A percentile compares a stretch with the other conserved stretches of the same genome.
phyloP scores from a whole-genome alignment of 768 basidiomycete species.

The Lenzites betulinus region DNA sequence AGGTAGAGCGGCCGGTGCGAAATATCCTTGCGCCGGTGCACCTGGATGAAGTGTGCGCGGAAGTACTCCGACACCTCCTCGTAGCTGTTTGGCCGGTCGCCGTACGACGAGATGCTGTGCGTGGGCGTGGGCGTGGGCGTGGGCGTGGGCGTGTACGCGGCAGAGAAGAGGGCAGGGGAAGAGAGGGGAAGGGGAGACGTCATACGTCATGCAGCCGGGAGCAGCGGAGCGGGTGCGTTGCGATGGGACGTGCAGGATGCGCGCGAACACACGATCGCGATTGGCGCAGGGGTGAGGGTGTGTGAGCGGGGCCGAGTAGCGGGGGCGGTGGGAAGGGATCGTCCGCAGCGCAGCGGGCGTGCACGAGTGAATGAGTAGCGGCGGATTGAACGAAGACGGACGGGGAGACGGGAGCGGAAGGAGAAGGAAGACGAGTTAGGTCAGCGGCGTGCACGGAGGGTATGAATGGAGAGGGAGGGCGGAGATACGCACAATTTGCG shows the following conservation, averaged over 20 bases:
- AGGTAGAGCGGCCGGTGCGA: conserved; percentile 74
- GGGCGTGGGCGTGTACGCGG: not conserved
- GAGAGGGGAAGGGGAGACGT: not conserved
- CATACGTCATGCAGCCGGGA: no score
- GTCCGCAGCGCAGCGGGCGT: not conserved
- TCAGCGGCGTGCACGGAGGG: not conserved
- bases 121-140: not conserved
- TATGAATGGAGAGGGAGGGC: not conserved
- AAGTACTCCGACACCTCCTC: conserved; percentile 85
- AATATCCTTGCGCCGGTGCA: conserved; percentile 77
- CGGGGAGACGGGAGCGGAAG: not conserved
- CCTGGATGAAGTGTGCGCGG: conserved; percentile 84
- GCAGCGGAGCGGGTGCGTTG: no score
- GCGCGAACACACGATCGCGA: no score
- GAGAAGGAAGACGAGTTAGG: not conserved
- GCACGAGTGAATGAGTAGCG: no score
- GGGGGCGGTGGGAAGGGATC: not conserved
- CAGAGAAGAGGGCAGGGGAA: not conserved
- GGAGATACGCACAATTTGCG: conserved; percentile 69
- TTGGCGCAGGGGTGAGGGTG: not conserved
- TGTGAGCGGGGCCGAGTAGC: not conserved
- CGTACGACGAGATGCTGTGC: conserved; percentile 75
- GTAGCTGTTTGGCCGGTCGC: conserved; percentile 78
- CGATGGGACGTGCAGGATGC: no score
- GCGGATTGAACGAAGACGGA: no score